Evolutionary conservation across 805 yeast species (phyloP).

Genomic region (Pichia occidentalis): DNA sequence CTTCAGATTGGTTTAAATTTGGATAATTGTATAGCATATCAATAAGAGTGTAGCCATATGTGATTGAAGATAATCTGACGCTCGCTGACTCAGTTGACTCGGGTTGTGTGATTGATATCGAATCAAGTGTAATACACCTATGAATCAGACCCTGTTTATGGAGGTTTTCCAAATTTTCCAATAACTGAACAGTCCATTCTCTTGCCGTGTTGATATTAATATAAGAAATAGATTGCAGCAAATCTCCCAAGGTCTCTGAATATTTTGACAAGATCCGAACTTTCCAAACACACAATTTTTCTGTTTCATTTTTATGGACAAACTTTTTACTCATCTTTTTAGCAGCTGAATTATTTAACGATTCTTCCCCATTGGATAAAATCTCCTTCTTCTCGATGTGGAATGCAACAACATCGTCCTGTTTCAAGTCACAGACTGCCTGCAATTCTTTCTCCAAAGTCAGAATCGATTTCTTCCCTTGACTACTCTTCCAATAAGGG

Average conservation of each 20-base stretch:
- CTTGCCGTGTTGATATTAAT: slow-evolving; percentile 73
- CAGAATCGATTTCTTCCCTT: slow-evolving; percentile 69
- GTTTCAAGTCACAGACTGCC: slow-evolving; percentile 46
- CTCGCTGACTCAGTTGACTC: slow-evolving; percentile 47
- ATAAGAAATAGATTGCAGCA: slow-evolving; percentile 60
- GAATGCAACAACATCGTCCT: slow-evolving; percentile 61
- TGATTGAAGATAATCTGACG: slow-evolving; percentile 54
- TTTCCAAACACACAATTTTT: slow-evolving; percentile 47
- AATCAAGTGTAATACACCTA: slow-evolving; percentile 55
- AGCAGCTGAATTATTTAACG: slow-evolving; percentile 29
- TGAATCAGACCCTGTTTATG: slow-evolving; percentile 85
- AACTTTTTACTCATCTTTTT: slow-evolving; percentile 28
- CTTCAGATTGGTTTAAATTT: slow-evolving; percentile 21
- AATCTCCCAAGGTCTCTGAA: slow-evolving; percentile 49
- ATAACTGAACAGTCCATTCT: slow-evolving; percentile 78
- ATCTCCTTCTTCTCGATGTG: slow-evolving; percentile 53
- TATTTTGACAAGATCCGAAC: slow-evolving; percentile 64
- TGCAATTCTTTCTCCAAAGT: slow-evolving; percentile 73
- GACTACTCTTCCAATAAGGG: slow-evolving; percentile 60
- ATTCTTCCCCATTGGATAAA: slow-evolving; percentile 25
- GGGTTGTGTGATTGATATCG: slow-evolving; percentile 47
- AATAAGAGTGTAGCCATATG: slow-evolving; percentile 47
- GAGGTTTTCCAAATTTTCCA: slow-evolving; percentile 77
- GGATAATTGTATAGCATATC: slow-evolving; percentile 32
- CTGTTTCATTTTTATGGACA: slow-evolving; percentile 15